Percentiles rank a stretch among this genome's conserved stretches.
Evolutionary conservation across 192 early-diverging fungal species (phyloP).

Genomic region (Umbelopsis sp.): DNA sequence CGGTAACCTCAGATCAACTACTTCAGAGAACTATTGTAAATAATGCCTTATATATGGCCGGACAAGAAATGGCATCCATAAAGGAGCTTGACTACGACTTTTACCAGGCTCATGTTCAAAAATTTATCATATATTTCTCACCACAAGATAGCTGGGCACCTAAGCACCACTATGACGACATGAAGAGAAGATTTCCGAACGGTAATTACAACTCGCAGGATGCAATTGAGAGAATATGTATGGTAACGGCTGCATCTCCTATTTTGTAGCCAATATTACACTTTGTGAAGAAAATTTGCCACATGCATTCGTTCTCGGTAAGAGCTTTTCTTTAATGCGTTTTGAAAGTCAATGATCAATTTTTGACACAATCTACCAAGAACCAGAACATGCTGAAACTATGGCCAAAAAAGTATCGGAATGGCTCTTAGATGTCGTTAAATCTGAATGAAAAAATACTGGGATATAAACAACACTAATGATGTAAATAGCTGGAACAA

Average conservation of each 20-base stretch:
- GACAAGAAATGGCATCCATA: slow-evolving; percentile 74
- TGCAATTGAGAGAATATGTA: no score
- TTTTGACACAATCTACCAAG: neutral
- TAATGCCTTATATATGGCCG: slow-evolving; percentile 72
- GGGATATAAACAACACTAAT: no score
- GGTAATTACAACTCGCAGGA: slow-evolving; percentile 35
- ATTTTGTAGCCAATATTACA: slow-evolving; percentile 36
- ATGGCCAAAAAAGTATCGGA: neutral
- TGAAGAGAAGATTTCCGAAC: slow-evolving; percentile 64
- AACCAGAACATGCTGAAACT: neutral
- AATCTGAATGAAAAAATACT: neutral
- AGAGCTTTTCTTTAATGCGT: neutral
- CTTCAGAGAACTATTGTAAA: slow-evolving; percentile 61
- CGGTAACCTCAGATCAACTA: slow-evolving; percentile 65
- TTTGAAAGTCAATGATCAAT: neutral
- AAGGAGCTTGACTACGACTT: slow-evolving; percentile 65
- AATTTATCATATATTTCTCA: slow-evolving; percentile 82
- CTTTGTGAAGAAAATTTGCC: slow-evolving; percentile 74
- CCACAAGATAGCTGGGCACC: slow-evolving; percentile 80
- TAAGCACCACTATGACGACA: slow-evolving; percentile 61
- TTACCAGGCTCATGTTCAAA: slow-evolving; percentile 54
- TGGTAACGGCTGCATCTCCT: neutral
- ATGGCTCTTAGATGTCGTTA: neutral
- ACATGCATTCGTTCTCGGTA: slow-evolving; percentile 80
- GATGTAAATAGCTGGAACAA: no score